These are phyloP conservation scores for Ballota nigra DNA, from an alignment of 257 asterid species.

Conservation along the genomic window DNA sequence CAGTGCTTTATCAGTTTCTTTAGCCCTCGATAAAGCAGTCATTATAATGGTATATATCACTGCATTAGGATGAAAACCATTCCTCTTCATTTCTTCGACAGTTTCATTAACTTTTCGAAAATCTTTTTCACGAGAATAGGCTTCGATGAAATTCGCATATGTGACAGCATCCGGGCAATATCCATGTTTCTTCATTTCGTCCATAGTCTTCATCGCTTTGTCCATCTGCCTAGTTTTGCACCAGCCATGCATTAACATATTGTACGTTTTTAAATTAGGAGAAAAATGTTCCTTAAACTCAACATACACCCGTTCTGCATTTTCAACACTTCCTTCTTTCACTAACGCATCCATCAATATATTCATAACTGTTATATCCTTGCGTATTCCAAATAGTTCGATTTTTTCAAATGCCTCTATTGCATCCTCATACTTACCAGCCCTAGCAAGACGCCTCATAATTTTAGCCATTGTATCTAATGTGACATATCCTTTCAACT, in stretches of 20 bases:
- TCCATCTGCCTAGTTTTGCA: constrained; percentile 71
- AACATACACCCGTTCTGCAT: constrained; percentile 49
- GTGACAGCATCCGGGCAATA: constrained; percentile 55
- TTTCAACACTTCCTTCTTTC: constrained; percentile 74
- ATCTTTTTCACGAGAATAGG: constrained; percentile 68
- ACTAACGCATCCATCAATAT: constrained; percentile 56
- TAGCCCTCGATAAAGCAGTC: constrained; percentile 60
- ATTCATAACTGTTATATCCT: constrained; percentile 47
- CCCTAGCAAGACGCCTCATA: constrained; percentile 73
- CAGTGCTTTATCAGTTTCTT: constrained; percentile 64
- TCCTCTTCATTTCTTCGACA: constrained; percentile 57
- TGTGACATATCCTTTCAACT: constrained; percentile 48
- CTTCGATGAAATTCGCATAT: constrained; percentile 62
- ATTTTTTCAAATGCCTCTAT: constrained; percentile 43
- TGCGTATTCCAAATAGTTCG: constrained; percentile 45
- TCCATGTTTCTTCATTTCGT: constrained; percentile 60
- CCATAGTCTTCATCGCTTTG: constrained; percentile 49
- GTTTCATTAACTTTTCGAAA: constrained; percentile 64
- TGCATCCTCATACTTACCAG: constrained; percentile 65
- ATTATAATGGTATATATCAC: constrained; percentile 64
- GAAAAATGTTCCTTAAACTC: constrained; percentile 44
- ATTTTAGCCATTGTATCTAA: constrained; percentile 53
- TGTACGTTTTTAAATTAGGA: constrained; percentile 57
- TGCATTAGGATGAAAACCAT: constrained; percentile 50
- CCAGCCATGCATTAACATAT: constrained; percentile 75